A percentile compares a stretch with the other conserved stretches of the same genome.
Conservation (phyloP, 768 basidiomycete species). For the Mycena metata region DNA sequence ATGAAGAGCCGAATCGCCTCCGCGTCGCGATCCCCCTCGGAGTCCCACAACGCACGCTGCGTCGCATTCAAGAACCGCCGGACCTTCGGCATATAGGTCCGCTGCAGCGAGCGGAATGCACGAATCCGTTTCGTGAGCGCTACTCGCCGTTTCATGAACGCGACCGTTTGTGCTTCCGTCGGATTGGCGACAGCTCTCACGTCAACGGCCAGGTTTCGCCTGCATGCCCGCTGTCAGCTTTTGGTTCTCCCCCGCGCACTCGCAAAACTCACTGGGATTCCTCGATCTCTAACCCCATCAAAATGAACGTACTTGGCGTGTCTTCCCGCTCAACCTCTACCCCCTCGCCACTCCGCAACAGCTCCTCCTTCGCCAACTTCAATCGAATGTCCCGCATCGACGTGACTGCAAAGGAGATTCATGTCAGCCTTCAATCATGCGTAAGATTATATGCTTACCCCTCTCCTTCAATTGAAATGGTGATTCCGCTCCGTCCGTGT, state of each 20-base stretch:
- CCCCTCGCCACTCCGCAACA: conserved; percentile 3
- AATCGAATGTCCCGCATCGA: neutral
- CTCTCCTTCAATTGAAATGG: conserved; percentile 2
- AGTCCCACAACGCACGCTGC: conserved; percentile 1
- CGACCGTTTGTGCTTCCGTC: neutral
- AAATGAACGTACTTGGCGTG: conserved; percentile 2
- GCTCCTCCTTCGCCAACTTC: conserved; percentile 4
- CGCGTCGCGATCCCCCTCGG: neutral
- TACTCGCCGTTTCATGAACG: neutral
- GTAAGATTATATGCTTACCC: neutral
- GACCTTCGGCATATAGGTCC: conserved; percentile 8
- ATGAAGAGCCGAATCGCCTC: conserved; percentile 7
- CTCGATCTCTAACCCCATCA: conserved; percentile 8
- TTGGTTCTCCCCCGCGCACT: neutral
- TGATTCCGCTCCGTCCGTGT: neutral
- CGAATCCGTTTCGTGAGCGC: neutral
- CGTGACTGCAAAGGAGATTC: neutral
- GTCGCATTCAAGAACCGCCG: neutral
- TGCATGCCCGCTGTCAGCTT: neutral
- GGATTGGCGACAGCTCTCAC: conserved; percentile 6
- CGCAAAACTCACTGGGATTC: conserved; percentile 1
- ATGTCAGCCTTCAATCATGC: neutral
- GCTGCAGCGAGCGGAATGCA: neutral
- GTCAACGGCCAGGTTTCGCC: conserved; percentile 3
- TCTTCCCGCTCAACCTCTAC: conserved; percentile 17